Conservation (phyloP, 1,284 basidiomycete genomes). For the Meira nashicola region DNA sequence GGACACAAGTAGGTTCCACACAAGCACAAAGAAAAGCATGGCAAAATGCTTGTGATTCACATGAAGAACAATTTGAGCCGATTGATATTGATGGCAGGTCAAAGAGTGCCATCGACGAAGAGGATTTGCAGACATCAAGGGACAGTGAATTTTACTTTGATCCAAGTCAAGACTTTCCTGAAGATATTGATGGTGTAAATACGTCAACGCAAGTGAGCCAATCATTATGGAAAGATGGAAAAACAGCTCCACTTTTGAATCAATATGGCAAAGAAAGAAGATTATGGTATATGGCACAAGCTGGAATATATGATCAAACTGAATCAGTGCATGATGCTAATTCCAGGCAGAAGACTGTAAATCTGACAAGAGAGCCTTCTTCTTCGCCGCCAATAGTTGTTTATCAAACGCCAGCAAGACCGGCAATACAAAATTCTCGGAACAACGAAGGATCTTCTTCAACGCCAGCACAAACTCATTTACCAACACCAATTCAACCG, state of each 20-base stretch:
- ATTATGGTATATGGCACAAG: conserved; percentile 8
- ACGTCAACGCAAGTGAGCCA: neutral
- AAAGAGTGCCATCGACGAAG: neutral
- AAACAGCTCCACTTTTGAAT: neutral
- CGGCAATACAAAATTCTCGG: too few species aligned
- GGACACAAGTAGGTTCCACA: conserved; percentile 21
- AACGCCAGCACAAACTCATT: too few species aligned
- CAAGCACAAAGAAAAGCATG: conserved; percentile 17
- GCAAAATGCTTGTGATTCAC: conserved; percentile 12
- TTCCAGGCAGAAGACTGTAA: too few species aligned
- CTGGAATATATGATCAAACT: neutral
- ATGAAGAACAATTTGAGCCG: neutral
- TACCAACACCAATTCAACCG: too few species aligned
- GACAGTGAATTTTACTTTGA: neutral
- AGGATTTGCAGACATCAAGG: neutral
- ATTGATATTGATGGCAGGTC: neutral
- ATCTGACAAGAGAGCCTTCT: too few species aligned
- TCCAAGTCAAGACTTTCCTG: neutral
- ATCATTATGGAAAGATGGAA: conserved; percentile 3
- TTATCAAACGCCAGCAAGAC: too few species aligned
- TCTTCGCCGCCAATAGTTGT: too few species aligned
- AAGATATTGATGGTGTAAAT: neutral
- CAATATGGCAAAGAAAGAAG: conserved; percentile 5
- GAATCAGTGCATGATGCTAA: too few species aligned
- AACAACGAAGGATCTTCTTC: too few species aligned